These are phyloP conservation scores for Leccinum cinnamomeum DNA, from an alignment of 1,284 basidiomycete species.

Conservation along the genomic window DNA sequence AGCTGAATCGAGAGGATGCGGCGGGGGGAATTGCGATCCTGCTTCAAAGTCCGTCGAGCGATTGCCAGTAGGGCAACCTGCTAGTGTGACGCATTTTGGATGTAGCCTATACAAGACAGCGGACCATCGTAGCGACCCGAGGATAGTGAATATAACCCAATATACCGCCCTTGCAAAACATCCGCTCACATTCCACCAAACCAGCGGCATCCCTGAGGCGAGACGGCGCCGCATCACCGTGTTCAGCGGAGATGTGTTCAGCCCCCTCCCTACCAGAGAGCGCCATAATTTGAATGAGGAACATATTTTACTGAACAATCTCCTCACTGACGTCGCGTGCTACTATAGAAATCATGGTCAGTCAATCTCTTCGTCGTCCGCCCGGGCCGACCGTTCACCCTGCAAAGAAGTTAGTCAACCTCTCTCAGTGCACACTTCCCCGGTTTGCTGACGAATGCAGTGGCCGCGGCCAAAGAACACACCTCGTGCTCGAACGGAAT, in stretches of 20 bases:
- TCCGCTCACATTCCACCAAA: slow-evolving; percentile 4
- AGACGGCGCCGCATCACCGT: slow-evolving; percentile 1
- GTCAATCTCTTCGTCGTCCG: background rate
- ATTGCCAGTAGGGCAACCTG: slow-evolving; percentile 6
- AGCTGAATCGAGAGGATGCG: background rate
- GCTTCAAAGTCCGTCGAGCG: slow-evolving; percentile 5
- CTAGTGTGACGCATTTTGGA: slow-evolving; percentile 9
- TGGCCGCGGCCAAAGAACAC: slow-evolving; percentile 8
- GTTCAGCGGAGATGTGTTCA: slow-evolving; percentile 20
- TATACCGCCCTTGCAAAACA: slow-evolving; percentile 6
- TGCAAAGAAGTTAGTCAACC: background rate
- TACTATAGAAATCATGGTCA: slow-evolving; percentile 13
- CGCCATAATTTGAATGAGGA: slow-evolving; percentile 20
- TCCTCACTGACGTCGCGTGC: slow-evolving; percentile 18
- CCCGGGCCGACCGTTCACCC: background rate
- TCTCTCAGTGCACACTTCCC: slow-evolving; percentile 11
- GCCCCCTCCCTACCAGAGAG: slow-evolving; percentile 23
- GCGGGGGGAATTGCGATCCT: background rate
- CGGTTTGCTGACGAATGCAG: slow-evolving; percentile 13
- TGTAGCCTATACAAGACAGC: too few relatives aligned
- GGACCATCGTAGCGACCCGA: too few relatives aligned
- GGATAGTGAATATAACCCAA: slow-evolving; percentile 4
- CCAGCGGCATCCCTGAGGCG: slow-evolving; percentile 1
- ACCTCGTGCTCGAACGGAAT: slow-evolving; percentile 11
- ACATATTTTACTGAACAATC: slow-evolving; percentile 13